These are phyloP conservation scores for Populus hybrid DNA, from an alignment of 441 rosid genomes.

Conservation along the genomic window DNA sequence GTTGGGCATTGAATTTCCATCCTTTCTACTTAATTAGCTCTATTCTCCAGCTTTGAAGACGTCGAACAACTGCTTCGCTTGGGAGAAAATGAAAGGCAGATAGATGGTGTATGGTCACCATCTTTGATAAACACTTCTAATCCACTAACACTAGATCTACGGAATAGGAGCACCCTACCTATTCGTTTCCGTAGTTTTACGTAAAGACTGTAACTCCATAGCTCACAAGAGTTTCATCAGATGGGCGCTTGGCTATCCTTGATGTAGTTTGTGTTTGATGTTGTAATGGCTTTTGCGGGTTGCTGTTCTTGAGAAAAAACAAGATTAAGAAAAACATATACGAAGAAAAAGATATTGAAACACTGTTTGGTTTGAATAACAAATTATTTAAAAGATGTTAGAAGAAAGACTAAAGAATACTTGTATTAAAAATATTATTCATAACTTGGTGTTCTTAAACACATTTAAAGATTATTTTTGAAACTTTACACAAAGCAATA, in stretches of 20 bases:
- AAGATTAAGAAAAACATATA: no score
- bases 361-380: background rate
- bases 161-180: background rate
- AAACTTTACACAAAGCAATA: no score
- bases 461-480: no score
- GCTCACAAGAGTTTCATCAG: background rate
- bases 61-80: constrained; percentile 17
- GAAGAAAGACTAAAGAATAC: background rate
- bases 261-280: no score
- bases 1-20: background rate
- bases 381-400: background rate
- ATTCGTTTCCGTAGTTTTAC: background rate
- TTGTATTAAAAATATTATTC: background rate
- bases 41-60: background rate
- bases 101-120: constrained; percentile 18
- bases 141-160: background rate
- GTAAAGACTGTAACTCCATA: background rate
- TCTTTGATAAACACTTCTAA: constrained; percentile 15
- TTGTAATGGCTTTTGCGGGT: background rate
- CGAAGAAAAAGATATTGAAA: background rate
- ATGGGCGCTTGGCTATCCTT: no score
- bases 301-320: background rate
- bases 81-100: constrained; percentile 14
- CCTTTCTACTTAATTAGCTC: background rate
- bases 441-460: no score